Conservation (phyloP, 2,329 filamentous ascomycete species). For the Grosmannia serpens region DNA sequence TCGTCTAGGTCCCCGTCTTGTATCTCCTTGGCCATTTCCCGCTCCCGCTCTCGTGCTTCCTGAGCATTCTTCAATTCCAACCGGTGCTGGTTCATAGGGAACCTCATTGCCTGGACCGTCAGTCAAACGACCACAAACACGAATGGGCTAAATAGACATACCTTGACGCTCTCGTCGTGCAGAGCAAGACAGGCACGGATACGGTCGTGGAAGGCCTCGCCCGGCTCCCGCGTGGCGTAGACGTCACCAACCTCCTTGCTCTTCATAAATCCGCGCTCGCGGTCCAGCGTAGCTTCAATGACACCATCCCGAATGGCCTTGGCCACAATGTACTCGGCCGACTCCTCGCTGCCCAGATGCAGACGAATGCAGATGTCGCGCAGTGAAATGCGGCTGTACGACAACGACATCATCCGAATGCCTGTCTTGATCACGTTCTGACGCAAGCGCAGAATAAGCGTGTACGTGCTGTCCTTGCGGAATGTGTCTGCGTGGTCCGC, state of each 20-base stretch:
- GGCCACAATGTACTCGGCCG: conserved; percentile 96
- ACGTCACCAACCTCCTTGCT: conserved; percentile 94
- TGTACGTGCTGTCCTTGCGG: conserved; percentile 90
- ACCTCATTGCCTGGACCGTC: conserved; percentile 71
- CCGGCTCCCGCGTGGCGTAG: conserved; percentile 89
- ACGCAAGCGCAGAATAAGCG: conserved; percentile 81
- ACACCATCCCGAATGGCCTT: conserved; percentile 97
- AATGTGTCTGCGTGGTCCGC: conserved; percentile 73
- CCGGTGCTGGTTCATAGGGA: conserved; percentile 98
- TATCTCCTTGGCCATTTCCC: conserved; percentile 97
- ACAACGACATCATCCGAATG: conserved; percentile 97
- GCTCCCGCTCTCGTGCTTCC: conserved; percentile 91
- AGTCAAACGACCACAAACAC: background rate
- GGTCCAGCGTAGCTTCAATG: conserved; percentile 88
- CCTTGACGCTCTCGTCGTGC: conserved; percentile 97
- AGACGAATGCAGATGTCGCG: conserved; percentile 95
- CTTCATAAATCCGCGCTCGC: conserved; percentile 96
- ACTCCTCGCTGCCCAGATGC: conserved; percentile 89
- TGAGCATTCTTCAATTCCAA: conserved; percentile 96
- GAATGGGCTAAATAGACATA: conserved; percentile 26
- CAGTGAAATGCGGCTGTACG: conserved; percentile 92
- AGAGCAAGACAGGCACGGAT: conserved; percentile 84
- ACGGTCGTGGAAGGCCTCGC: conserved; percentile 94
- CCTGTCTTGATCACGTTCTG: conserved; percentile 99
- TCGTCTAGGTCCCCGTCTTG: conserved; percentile 95